phyloP scores from a whole-genome alignment of 1,139 yeast genomes.

The Chernovozyma aurita region DNA sequence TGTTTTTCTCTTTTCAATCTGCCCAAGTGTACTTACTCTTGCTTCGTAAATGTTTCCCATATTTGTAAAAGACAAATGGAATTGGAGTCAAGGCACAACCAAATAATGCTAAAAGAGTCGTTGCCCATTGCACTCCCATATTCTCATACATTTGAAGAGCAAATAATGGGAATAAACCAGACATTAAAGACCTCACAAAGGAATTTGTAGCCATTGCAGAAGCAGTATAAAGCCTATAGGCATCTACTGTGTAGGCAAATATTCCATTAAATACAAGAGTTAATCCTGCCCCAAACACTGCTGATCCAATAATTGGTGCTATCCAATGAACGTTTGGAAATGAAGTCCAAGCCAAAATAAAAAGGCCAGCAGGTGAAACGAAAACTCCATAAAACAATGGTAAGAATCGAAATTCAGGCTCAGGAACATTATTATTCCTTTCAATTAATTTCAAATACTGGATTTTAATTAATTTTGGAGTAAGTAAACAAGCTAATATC shows the following conservation, averaged over 20 bases:
- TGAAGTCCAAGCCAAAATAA: slow-evolving; percentile 41
- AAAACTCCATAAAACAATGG: slow-evolving; percentile 33
- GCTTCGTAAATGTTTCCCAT: slow-evolving; percentile 29
- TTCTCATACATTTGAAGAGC: slow-evolving; percentile 33
- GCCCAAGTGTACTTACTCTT: slow-evolving; percentile 24
- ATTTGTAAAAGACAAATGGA: slow-evolving; percentile 31
- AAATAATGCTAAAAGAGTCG: slow-evolving; percentile 32
- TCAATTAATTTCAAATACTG: slow-evolving; percentile 19
- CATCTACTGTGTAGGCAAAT: slow-evolving; percentile 37
- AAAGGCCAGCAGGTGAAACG: slow-evolving; percentile 32
- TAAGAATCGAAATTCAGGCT: slow-evolving; percentile 36
- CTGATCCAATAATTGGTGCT: slow-evolving; percentile 36
- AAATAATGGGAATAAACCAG: slow-evolving; percentile 37
- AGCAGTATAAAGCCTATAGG: slow-evolving; percentile 37
- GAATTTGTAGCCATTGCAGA: slow-evolving; percentile 41
- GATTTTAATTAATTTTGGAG: slow-evolving; percentile 20
- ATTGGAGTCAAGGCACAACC: slow-evolving; percentile 31
- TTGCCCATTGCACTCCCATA: slow-evolving; percentile 40
- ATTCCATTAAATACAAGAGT: slow-evolving; percentile 38
- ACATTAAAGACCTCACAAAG: slow-evolving; percentile 33
- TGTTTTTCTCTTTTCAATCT: no score
- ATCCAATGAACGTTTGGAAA: slow-evolving; percentile 36
- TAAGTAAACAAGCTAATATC: slow-evolving; percentile 19
- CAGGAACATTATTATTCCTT: slow-evolving; percentile 26
- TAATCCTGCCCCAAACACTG: slow-evolving; percentile 32